These are phyloP conservation scores for Mycena polygramma DNA, from an alignment of 768 basidiomycete genomes.

Conservation along the genomic window DNA sequence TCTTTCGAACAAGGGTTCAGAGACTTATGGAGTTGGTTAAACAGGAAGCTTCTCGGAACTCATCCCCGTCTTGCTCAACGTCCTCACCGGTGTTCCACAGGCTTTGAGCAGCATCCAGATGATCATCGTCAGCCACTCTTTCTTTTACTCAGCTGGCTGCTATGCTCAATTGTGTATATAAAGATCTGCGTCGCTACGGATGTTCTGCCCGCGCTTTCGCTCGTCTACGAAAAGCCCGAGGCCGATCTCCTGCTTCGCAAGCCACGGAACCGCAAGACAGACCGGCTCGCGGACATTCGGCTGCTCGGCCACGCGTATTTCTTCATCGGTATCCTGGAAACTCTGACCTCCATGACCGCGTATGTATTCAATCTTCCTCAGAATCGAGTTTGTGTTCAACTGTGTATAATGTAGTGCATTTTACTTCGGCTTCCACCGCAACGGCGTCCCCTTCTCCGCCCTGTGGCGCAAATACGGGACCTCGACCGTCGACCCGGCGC, in stretches of 20 bases:
- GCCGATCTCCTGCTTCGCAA: conserved; percentile 66
- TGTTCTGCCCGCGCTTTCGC: conserved; percentile 65
- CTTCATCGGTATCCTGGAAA: conserved; percentile 65
- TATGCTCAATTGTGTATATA: conserved; percentile 47
- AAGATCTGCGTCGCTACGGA: conserved; percentile 72
- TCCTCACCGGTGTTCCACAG: conserved; percentile 52
- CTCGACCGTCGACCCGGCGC: conserved; percentile 48
- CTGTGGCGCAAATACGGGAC: conserved; percentile 61
- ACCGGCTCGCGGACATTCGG: conserved; percentile 66
- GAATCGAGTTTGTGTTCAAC: neutral
- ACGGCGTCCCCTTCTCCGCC: conserved; percentile 62
- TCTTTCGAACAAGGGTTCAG: neutral
- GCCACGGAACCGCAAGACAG: conserved; percentile 68
- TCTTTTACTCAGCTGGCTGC: neutral
- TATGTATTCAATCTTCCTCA: conserved; percentile 37
- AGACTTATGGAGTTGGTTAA: neutral
- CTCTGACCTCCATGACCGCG: conserved; percentile 63
- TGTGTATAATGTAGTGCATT: conserved; percentile 47
- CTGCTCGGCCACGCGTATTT: conserved; percentile 70
- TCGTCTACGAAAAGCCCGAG: conserved; percentile 74
- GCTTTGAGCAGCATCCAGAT: conserved; percentile 55
- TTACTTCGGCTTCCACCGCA: conserved; percentile 57
- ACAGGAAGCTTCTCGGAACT: conserved; percentile 66
- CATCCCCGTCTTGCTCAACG: conserved; percentile 69
- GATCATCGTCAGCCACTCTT: conserved; percentile 52